A percentile compares a stretch with the other conserved stretches of the same genome.
phyloP scores from a whole-genome alignment of 768 basidiomycete genomes.

The Xanthoconium purpureum region DNA sequence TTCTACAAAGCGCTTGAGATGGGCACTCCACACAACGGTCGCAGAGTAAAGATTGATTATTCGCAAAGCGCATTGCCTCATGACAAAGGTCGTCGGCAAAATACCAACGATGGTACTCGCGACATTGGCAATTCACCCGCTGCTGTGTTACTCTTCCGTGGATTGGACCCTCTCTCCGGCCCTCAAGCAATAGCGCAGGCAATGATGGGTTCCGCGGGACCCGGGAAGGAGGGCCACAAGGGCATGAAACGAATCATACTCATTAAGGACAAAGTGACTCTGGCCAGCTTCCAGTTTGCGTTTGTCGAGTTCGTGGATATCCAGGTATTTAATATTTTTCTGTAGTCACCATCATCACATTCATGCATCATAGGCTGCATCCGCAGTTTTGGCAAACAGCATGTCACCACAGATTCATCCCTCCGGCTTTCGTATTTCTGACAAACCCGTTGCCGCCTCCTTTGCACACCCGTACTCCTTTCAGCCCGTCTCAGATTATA shows the following conservation, averaged over 20 bases:
- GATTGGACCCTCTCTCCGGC: conserved; percentile 83
- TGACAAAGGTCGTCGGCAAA: conserved; percentile 62
- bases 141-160: conserved; percentile 84
- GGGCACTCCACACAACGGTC: conserved; percentile 69
- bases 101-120: conserved; percentile 88
- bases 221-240: conserved; percentile 71
- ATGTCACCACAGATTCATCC: conserved; percentile 88
- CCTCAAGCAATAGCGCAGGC: conserved; percentile 85
- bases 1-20: conserved; percentile 76
- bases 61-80: conserved; percentile 80
- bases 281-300: conserved; percentile 89
- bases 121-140: conserved; percentile 89
- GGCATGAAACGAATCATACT: conserved; percentile 87
- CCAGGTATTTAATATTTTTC: conserved; percentile 47
- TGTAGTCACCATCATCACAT: background rate
- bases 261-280: conserved; percentile 83
- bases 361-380: conserved; percentile 60
- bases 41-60: conserved; percentile 93
- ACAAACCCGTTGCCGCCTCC: conserved; percentile 84
- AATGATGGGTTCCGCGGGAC: conserved; percentile 79
- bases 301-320: conserved; percentile 90
- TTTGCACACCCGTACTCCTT: conserved; percentile 93
- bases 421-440: conserved; percentile 89
- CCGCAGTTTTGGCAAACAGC: conserved; percentile 75
- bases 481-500: conserved; percentile 71